Base-by-base conservation (phyloP, 441 rosid species). In the Gossypium laxum region DNA sequence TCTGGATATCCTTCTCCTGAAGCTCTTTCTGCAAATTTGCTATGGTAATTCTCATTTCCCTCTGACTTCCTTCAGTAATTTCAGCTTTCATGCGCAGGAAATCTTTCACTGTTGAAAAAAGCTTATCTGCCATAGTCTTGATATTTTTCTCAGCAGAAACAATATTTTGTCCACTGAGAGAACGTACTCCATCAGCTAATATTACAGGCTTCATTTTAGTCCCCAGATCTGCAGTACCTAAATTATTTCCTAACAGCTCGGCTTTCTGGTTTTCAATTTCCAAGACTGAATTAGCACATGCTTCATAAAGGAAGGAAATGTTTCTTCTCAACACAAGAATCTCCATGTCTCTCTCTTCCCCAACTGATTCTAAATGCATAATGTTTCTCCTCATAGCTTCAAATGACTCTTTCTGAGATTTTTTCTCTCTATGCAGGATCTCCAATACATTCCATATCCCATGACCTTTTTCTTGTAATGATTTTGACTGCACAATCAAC, bases 1-100 rank as follows among this genome's bases (percentile, higher is more conserved):
- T 88, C 76, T 91, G 94, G 72, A 91, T 77, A 72, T 93, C 94
- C 80, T 96, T 96, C 86, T 96, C 98, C 76, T 88, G 96, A 30
- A 96, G 88, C 85, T 89, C 97, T 80, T 83, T 88, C 85, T 85
- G 96, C 87, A 91, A 86, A 83, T 85, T 88, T 75, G 85, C 81
- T 50, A 89, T 87, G 60, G 81, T 87, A 5, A 70, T 62, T 81
- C 88, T 90, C 97, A 89, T 87, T 80, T 90, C 97, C 81, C 88
- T 87, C 72, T 79, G 84, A 61, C 81, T 84, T 65, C 75, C 82
- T 72, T 89, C 94, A 38, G 74, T 48, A 50, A 75, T 75, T 75
- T 84, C 91, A 73, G 84, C 77, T 85, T 83, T 87, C 52, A 81
- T 75, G 75, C 69, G 52, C 69, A 79, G 72, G 77, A 87, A 86